A percentile compares a stretch with the other conserved stretches of the same genome.
Evolutionary conservation across 306 rosid genomes (phyloP).

Genomic region (Quercus berberidifolia): DNA sequence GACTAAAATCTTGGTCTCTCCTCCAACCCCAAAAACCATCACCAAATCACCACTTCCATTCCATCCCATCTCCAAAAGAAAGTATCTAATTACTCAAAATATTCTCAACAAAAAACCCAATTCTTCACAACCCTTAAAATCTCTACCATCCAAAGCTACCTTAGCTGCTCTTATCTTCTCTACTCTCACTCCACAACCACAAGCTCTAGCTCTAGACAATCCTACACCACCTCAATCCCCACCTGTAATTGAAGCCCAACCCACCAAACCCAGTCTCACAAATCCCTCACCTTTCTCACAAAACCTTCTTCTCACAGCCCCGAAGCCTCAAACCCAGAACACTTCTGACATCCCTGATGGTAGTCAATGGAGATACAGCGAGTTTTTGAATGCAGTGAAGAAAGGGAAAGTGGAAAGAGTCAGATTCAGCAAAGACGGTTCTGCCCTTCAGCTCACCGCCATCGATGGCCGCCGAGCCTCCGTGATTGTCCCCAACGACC

Average conservation of each 20-base stretch:
- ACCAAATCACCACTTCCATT: conserved; percentile 32
- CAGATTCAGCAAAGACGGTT: conserved; percentile 87
- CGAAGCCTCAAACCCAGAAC: conserved; percentile 59
- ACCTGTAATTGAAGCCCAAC: conserved; percentile 57
- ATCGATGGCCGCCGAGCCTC: conserved; percentile 87
- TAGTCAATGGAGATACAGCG: conserved; percentile 91
- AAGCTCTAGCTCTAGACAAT: conserved; percentile 55
- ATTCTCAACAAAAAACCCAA: conserved; percentile 13
- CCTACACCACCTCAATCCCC: conserved; percentile 40
- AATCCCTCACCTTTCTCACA: conserved; percentile 67
- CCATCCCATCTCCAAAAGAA: conserved; percentile 34
- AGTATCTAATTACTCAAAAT: conserved; percentile 25
- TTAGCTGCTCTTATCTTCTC: conserved; percentile 65
- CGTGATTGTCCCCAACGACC: conserved; percentile 91
- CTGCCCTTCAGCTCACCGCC: conserved; percentile 86
- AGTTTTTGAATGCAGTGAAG: conserved; percentile 86
- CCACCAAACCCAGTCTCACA: conserved; percentile 28
- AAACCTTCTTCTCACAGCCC: conserved; percentile 67
- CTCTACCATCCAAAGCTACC: conserved; percentile 56
- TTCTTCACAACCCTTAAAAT: conserved; percentile 35
- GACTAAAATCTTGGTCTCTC: conserved; percentile 36
- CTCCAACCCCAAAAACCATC: conserved; percentile 83
- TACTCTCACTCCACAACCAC: conserved; percentile 63
- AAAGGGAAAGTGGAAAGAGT: conserved; percentile 94
- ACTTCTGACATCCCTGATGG: conserved; percentile 87